Evolutionary conservation across 1,139 yeast genomes (phyloP), one percentile per base, ranked within the genome.

Genomic region (Yamadazyma dendronema): DNA sequence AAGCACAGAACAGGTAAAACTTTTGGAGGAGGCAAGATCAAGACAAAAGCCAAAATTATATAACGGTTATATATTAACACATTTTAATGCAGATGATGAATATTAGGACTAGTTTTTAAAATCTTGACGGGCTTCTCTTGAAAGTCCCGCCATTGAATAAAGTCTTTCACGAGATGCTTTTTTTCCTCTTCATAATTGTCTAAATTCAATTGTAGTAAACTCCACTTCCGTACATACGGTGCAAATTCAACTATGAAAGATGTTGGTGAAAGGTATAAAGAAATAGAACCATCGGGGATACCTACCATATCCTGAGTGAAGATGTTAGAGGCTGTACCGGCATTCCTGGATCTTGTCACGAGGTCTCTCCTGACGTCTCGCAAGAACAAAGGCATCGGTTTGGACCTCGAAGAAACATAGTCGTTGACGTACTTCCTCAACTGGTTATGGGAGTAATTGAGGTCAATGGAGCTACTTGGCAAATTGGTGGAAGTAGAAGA

Each of bases 11-110:
- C 95, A 1, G 59, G 82, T 40, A 70, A 92, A 40, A 80, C 82
- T 32, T 87, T 83, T 59, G 79, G 81, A 17, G 96, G 97, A 5
- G 96, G 96, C 2, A 61, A 72, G 44, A 52, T 72, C 15, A 67
- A 60, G 43, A 62, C 70, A 2, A 61, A 72, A 46, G 65, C 75
- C 3, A 60, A 67, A 42, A 58, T 71, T 27, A 71, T 71, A 36
- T 71, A 49, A 47, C 21, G 21, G 2, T 6, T 19, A 8, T 33
- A 21, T 21, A 22, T 21, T 19, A n/a, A 14, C 14, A 14, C 16
- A n/a, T 23, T 14, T 11, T 10, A 10, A 24, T 24, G 13, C 26
- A 24, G 26, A n/a, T 24, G 5, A 24, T 10, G 26, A 21, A 26
- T 30, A 6, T 22, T 19, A 9, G 36, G 40, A 6, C 44, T 30